A percentile compares a stretch with the other conserved stretches of the same genome.
These are phyloP conservation scores for Fusarium buharicum DNA, from an alignment of 2,329 filamentous ascomycete species.

Conservation along the genomic window DNA sequence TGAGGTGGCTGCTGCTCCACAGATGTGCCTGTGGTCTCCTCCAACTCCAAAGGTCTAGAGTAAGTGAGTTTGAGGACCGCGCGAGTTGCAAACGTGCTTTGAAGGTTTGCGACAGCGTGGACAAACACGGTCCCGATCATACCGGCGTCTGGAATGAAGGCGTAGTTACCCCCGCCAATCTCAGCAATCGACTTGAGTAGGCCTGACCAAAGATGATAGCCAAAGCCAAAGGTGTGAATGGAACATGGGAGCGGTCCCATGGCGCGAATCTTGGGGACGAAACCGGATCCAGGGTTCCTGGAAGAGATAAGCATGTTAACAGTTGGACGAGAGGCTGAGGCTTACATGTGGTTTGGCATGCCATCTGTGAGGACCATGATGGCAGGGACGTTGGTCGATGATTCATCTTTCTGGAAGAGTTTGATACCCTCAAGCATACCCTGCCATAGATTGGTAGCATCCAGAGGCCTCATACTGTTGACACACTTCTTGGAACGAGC, in stretches of 20 bases:
- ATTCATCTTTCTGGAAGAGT: slow-evolving; percentile 53
- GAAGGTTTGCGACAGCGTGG: slow-evolving; percentile 69
- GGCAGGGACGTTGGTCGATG: slow-evolving; percentile 56
- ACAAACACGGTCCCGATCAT: slow-evolving; percentile 73
- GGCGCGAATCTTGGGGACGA: slow-evolving; percentile 62
- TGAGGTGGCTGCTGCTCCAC: slow-evolving; percentile 51
- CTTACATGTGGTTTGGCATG: slow-evolving; percentile 63
- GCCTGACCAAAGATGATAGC: slow-evolving; percentile 53
- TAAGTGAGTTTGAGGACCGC: slow-evolving; percentile 57
- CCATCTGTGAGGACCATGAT: slow-evolving; percentile 67
- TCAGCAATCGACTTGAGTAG: slow-evolving; percentile 70
- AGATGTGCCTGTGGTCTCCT: slow-evolving; percentile 53
- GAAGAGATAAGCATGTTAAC: not conserved
- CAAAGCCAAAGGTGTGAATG: slow-evolving; percentile 54
- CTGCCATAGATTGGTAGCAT: slow-evolving; percentile 67
- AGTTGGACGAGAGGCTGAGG: not conserved
- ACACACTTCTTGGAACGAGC: slow-evolving; percentile 55
- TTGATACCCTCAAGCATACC: slow-evolving; percentile 63
- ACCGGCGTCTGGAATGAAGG: slow-evolving; percentile 70
- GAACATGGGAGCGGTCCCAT: slow-evolving; percentile 55
- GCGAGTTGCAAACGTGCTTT: slow-evolving; percentile 65
- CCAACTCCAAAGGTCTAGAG: slow-evolving; percentile 50
- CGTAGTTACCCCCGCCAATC: slow-evolving; percentile 65
- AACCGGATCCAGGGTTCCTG: slow-evolving; percentile 62
- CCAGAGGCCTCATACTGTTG: slow-evolving; percentile 51